Conservation (phyloP, 2,329 filamentous ascomycete species). For the Colletotrichum liriopes region DNA sequence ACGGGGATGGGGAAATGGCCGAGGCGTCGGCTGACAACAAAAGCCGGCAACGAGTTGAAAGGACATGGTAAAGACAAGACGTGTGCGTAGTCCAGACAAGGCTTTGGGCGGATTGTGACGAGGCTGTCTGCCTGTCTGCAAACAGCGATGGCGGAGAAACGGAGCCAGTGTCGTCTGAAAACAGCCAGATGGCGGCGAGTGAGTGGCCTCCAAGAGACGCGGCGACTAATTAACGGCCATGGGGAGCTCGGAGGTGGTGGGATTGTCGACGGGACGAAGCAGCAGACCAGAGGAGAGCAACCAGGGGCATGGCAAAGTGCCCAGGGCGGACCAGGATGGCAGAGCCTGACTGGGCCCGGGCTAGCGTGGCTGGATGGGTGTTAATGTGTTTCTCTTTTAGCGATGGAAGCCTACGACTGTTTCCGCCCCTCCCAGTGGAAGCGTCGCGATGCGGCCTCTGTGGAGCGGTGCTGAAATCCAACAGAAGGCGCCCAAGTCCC, state of each 20-base stretch:
- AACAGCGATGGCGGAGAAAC: slow-evolving; percentile 8
- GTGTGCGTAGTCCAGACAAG: slow-evolving; percentile 8
- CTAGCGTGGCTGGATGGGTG: slow-evolving; percentile 31
- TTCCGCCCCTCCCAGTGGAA: slow-evolving; percentile 38
- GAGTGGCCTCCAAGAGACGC: background rate
- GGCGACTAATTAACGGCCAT: slow-evolving; percentile 7
- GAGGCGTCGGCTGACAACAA: background rate
- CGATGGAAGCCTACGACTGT: slow-evolving; percentile 41
- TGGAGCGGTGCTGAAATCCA: background rate
- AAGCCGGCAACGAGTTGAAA: slow-evolving; percentile 13
- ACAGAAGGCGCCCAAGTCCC: background rate
- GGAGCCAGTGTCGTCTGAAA: slow-evolving; percentile 15
- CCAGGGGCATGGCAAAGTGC: slow-evolving; percentile 9
- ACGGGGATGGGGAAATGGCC: background rate
- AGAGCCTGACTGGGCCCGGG: background rate
- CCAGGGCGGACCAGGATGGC: slow-evolving; percentile 16
- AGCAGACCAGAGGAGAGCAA: slow-evolving; percentile 4
- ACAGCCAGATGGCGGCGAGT: slow-evolving; percentile 6
- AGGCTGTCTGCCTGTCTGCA: slow-evolving; percentile 7
- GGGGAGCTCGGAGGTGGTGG: background rate
- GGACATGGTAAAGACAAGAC: background rate
- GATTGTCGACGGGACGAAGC: background rate
- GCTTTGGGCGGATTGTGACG: slow-evolving; percentile 8
- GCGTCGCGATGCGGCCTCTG: slow-evolving; percentile 18
- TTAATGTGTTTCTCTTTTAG: slow-evolving; percentile 40